Base-by-base conservation (phyloP, 768 basidiomycete genomes). In the Dioszegia aurantiaca region DNA sequence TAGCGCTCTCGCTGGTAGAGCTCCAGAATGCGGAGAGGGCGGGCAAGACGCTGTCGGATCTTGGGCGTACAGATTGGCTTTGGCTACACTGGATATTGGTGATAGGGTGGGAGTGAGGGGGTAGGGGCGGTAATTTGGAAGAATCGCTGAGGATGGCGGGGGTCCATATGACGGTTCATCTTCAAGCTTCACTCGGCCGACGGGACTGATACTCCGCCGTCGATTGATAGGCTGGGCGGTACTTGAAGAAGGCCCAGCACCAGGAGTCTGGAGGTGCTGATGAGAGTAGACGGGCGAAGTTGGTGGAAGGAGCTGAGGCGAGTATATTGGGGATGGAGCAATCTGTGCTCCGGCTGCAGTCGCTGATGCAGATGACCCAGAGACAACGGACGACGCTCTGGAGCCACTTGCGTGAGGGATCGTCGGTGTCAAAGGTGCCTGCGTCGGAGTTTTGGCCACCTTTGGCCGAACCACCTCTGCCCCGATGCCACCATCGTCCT, bases 11-110 rank as follows among this genome's bases (percentile, higher is more conserved):
- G 2, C 21, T 14, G 54, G 41, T 24, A 36, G 31, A 21, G 41
- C 21, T 12, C 41, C 9, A 31, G 43, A 30, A 44, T 55, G 30
- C 24, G 66, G 69, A 16, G 69, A 67, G 4, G 63, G 59, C 4
- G 69, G 63, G 27, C 61, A 64, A 2, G 66, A 68, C 8, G 64
- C 62, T n/a, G 56, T 68, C 10, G 63, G 62, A 42, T 67, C 64
- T 40, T 61, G 66, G 27, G 45, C 27, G 40, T 28, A 39, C 52
- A 48, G n/a, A 8, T 27, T n/a, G 23, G 57, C 26, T 12, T 10
- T 40, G 23, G 24, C 12, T 46, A 37, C n/a, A 39, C 41, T 28
- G 40, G 19, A 12, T 37, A 10, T 43, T 2, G 39, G 57, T 4
- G 28, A 6, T 16, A 37, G 23, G 12, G 28, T 42, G 14, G 37